Evolutionary conservation across 768 basidiomycete genomes (phyloP).

Genomic region (Sporobolomyces roseus): DNA sequence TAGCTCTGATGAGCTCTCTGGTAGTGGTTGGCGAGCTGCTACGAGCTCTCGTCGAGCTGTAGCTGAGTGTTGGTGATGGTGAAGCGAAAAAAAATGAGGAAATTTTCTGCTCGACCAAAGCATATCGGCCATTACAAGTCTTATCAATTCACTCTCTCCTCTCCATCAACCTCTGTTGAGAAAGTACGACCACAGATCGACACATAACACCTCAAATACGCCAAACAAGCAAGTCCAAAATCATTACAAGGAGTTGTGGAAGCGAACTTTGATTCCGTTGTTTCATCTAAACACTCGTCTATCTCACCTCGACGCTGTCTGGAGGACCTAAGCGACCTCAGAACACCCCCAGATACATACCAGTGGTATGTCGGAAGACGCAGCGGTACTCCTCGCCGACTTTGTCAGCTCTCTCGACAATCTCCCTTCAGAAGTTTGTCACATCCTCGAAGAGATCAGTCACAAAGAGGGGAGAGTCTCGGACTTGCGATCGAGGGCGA

Average conservation of each 20-base stretch:
- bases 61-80: background rate
- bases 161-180: background rate
- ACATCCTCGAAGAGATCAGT: constrained; percentile 41
- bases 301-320: background rate
- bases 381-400: constrained; percentile 40
- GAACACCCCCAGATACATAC: background rate
- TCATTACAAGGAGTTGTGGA: background rate
- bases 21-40: no score
- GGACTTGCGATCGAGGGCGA: constrained; percentile 32
- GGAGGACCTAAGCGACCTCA: background rate
- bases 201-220: background rate
- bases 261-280: background rate
- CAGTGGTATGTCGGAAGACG: constrained; percentile 25
- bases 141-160: background rate
- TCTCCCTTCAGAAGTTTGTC: constrained; percentile 39
- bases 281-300: constrained; percentile 12
- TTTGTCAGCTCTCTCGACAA: constrained; percentile 42
- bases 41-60: background rate
- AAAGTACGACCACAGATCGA: no score
- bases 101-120: background rate
- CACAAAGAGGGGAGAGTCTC: constrained; percentile 40
- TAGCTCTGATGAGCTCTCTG: background rate
- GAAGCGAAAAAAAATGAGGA: background rate
- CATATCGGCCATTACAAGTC: background rate
- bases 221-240: background rate